Percentiles rank a stretch among this genome's conserved stretches.
Evolutionary conservation across 2,329 filamentous ascomycete genomes (phyloP).

Genomic region (Phaeomoniella chlamydospora): DNA sequence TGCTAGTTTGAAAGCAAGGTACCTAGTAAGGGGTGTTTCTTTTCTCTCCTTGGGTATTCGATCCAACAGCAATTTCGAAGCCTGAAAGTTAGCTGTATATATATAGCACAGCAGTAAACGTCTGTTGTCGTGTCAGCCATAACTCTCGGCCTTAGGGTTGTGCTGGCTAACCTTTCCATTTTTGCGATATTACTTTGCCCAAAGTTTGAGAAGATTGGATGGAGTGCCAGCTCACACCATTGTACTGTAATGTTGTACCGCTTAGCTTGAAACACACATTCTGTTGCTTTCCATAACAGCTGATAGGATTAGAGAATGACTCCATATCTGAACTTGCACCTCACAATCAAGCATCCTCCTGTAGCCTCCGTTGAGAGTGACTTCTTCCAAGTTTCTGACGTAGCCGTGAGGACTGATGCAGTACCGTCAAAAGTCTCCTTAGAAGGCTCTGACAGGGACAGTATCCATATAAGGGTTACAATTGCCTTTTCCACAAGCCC

Average conservation of each 20-base stretch:
- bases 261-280: constrained; percentile 38
- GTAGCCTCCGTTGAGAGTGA: constrained; percentile 46
- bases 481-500: constrained; percentile 56
- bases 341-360: constrained; percentile 28
- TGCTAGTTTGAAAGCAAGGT: constrained; percentile 61
- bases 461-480: constrained; percentile 54
- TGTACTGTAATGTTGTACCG: constrained; percentile 41
- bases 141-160: not conserved
- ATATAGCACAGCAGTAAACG: constrained; percentile 61
- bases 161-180: constrained; percentile 41
- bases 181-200: constrained; percentile 54
- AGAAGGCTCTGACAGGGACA: constrained; percentile 22
- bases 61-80: constrained; percentile 40
- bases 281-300: constrained; percentile 73
- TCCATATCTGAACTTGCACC: no score
- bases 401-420: constrained; percentile 26
- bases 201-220: constrained; percentile 50
- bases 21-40: constrained; percentile 52
- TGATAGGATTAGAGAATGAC: constrained; percentile 17
- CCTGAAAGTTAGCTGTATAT: constrained; percentile 37
- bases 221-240: constrained; percentile 61
- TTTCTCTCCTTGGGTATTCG: constrained; percentile 44
- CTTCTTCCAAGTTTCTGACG: constrained; percentile 30
- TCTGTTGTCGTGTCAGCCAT: constrained; percentile 28
- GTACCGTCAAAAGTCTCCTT: not conserved